Conservation (phyloP, 768 basidiomycete species). For the Tylopilus rubrobrunneus region DNA sequence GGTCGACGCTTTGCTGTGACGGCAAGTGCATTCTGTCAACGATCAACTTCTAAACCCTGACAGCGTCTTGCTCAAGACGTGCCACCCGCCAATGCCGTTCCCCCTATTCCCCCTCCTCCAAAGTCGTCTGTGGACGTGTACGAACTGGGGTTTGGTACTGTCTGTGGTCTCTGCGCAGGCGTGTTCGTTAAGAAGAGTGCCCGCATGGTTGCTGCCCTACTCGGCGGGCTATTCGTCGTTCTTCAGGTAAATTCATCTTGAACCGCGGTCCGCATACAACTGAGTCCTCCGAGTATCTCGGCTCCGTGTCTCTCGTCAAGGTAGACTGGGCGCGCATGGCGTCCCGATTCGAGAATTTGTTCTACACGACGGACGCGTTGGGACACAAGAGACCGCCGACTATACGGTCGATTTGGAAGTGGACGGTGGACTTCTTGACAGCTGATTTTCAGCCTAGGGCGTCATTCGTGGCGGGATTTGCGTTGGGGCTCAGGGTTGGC, state of each 20-base stretch:
- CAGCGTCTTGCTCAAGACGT: conserved; percentile 7
- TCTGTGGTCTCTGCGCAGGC: conserved; percentile 84
- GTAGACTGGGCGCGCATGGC: conserved; percentile 77
- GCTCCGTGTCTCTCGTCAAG: conserved; percentile 63
- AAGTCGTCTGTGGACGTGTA: conserved; percentile 72
- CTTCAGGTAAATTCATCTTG: conserved; percentile 62
- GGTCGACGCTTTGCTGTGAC: conserved; percentile 47
- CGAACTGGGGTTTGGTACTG: conserved; percentile 86
- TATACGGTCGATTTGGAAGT: conserved; percentile 58
- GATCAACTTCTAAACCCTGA: not conserved
- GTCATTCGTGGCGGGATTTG: conserved; percentile 81
- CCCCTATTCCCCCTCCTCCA: conserved; percentile 52
- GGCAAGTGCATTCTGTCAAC: conserved; percentile 32
- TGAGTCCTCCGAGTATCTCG: conserved; percentile 60
- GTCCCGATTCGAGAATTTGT: conserved; percentile 64
- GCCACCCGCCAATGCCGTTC: conserved; percentile 4
- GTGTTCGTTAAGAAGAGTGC: conserved; percentile 96
- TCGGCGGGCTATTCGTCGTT: conserved; percentile 90
- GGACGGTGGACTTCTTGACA: conserved; percentile 77
- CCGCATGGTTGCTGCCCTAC: conserved; percentile 71
- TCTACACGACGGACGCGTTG: conserved; percentile 59
- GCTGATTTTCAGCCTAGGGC: conserved; percentile 92
- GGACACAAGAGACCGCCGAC: conserved; percentile 61
- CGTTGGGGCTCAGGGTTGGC: conserved; percentile 77
- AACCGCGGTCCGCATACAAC: not conserved